Base-by-base conservation (phyloP, 768 basidiomycete species). In the Leccinum variicolor region DNA sequence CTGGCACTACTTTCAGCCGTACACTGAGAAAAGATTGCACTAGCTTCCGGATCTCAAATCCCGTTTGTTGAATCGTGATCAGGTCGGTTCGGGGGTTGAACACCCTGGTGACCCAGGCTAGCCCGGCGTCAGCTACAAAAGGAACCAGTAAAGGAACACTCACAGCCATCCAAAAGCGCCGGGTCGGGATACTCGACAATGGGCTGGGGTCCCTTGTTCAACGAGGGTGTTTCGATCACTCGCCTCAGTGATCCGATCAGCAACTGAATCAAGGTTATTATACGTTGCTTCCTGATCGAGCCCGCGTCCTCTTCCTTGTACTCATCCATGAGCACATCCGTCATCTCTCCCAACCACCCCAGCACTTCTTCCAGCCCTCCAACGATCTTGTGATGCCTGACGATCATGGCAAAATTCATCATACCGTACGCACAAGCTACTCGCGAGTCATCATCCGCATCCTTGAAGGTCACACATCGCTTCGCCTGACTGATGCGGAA, bases 401-500 rank as follows among this genome's bases (percentile, higher is more conserved):
- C 74, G 11, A 91, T 77, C 36, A 82, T 80, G 2, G 81, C 82
- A 47, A 92, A 79, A 66, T 87, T 83, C 78, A 86, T 84, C 67
- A 89, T 76, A 3, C 89, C 90, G 3, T 88, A 83, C 49, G 97
- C 83, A 58, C 84, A 81, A n/a, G 84, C 84, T n/a, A 79, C 69
- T 15, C 91, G 81, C 0, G 88, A 85, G 15, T 79, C 75, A 17
- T 77, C 70, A 59, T 91, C 86, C 0, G 86, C 86, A 25, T 81
- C 73, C n/a, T 75, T 73, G 69, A 94, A 94, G 54, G 75, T 72
- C 54, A 91, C 77, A 63, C 90, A 92, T 26, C 79, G 79, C 17
- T 79, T 82, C 6, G 88, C 86, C 53, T 84, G 84, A n/a, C 77
- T 72, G 43, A 94, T 70, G 15, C 88, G 83, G 46, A 79, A 77